Evolutionary conservation across 164 flowering plant species (phyloP).

Genomic region (Sextonia rubra): DNA sequence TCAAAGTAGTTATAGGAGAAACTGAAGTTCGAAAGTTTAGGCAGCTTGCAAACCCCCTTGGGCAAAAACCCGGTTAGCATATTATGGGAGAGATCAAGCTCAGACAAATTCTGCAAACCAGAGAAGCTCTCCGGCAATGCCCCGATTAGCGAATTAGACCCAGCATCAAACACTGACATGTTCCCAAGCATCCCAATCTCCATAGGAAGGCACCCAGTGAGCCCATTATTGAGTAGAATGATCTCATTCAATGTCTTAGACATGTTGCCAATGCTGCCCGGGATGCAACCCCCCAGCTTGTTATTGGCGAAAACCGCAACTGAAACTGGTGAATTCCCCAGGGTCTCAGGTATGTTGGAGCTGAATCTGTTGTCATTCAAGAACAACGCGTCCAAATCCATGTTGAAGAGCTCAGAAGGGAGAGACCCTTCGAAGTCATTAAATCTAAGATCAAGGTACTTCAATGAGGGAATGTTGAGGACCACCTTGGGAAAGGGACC

Average conservation of each 20-base stretch:
- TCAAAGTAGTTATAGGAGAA: conserved; percentile 38
- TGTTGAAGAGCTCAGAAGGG: conserved; percentile 40
- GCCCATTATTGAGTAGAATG: conserved; percentile 22
- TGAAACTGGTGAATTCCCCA: conserved; percentile 39
- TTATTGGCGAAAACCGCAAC: conserved; percentile 40
- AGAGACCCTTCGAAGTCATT: conserved; percentile 47
- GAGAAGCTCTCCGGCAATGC: conserved; percentile 24
- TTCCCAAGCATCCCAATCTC: conserved; percentile 35
- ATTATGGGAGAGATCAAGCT: conserved; percentile 31
- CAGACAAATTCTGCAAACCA: conserved; percentile 21
- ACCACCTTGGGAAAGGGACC: conserved; percentile 47
- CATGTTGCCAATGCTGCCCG: conserved; percentile 44
- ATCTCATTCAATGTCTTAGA: conserved; percentile 36
- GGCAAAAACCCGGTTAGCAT: conserved; percentile 35
- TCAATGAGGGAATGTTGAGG: conserved; percentile 33
- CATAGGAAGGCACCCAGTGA: conserved; percentile 35
- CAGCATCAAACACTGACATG: conserved; percentile 28
- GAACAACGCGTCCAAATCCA: conserved; percentile 43
- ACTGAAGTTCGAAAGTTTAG: conserved; percentile 33
- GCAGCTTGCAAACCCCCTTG: conserved; percentile 27
- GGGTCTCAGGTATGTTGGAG: conserved; percentile 28
- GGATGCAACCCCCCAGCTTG: conserved; percentile 36
- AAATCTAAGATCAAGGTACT: conserved; percentile 49
- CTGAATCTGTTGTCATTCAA: conserved; percentile 44
- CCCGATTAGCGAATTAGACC: conserved; percentile 29